Evolutionary conservation across 176 grass and related monocot species (phyloP).

Genomic region (Phragmites australis): DNA sequence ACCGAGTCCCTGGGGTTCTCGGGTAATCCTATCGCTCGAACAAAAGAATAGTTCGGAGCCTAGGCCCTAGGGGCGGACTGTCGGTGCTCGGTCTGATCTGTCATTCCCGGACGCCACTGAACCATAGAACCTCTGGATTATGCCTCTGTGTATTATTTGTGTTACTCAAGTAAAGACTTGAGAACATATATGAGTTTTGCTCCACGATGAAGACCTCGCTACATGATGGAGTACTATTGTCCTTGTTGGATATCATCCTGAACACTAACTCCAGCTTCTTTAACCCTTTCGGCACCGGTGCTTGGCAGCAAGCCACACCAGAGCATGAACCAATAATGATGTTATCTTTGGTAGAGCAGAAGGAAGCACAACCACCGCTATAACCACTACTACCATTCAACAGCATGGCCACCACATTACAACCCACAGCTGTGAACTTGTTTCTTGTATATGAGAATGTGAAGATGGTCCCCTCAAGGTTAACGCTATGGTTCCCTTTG

Average conservation of each 20-base stretch:
- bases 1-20: no score
- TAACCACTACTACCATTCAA: conserved; percentile 1
- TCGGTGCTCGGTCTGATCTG: no score
- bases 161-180: not conserved
- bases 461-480: conserved; percentile 51
- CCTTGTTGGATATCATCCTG: conserved; percentile 37
- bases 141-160: not conserved
- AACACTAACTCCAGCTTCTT: conserved; percentile 29
- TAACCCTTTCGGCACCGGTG: conserved; percentile 25
- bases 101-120: no score
- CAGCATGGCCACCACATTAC: conserved; percentile 49
- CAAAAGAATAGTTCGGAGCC: no score
- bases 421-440: conserved; percentile 61
- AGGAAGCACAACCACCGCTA: conserved; percentile 48
- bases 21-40: no score
- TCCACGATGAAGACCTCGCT: conserved; percentile 48
- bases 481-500: not conserved
- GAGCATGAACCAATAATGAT: not conserved
- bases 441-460: conserved; percentile 60
- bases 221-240: not conserved
- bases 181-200: conserved; percentile 43
- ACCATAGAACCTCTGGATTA: no score
- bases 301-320: no score
- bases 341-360: conserved; percentile 26
- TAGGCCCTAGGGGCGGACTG: no score